These are phyloP conservation scores for Globisporangium perplexum DNA, from an alignment of 352 stramenopile species.

Conservation along the genomic window DNA sequence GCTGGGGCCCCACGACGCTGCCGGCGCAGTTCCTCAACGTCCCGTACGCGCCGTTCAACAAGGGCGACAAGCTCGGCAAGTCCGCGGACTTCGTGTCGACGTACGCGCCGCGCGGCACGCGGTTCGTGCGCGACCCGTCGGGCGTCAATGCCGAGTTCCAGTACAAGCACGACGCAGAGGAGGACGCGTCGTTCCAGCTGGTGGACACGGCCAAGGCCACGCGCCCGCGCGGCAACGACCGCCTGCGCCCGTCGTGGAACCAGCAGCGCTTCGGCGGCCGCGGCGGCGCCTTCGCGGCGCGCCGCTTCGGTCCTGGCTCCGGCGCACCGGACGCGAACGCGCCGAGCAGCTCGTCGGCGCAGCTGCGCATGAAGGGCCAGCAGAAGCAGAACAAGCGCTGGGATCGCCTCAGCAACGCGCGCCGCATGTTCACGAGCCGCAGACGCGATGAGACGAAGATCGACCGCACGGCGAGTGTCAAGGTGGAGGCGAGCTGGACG, in stretches of 20 bases:
- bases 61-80: slow-evolving; percentile 92
- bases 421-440: slow-evolving; percentile 56
- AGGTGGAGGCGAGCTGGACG: slow-evolving; percentile 89
- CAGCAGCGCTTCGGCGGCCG: slow-evolving; percentile 77
- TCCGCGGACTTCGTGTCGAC: slow-evolving; percentile 91
- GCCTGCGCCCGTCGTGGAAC: slow-evolving; percentile 78
- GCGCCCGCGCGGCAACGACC: slow-evolving; percentile 70
- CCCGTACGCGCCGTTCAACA: slow-evolving; percentile 95
- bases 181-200: slow-evolving; percentile 91
- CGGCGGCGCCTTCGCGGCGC: slow-evolving; percentile 31
- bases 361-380: slow-evolving; percentile 79
- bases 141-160: slow-evolving; percentile 92
- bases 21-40: slow-evolving; percentile 91
- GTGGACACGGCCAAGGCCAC: slow-evolving; percentile 92
- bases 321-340: slow-evolving; percentile 30
- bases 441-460: slow-evolving; percentile 67
- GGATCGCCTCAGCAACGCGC: slow-evolving; percentile 72
- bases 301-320: slow-evolving; percentile 16
- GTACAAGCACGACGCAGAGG: slow-evolving; percentile 91
- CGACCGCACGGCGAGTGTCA: slow-evolving; percentile 87
- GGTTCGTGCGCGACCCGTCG: slow-evolving; percentile 64
- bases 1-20: slow-evolving; percentile 83
- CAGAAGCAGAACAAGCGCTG: slow-evolving; percentile 87
- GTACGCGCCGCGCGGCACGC: slow-evolving; percentile 49
- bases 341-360: slow-evolving; percentile 35